Percentiles rank a stretch among this genome's conserved stretches.
Evolutionary conservation across 805 yeast species (phyloP).

Genomic region (Saccharomycopsis babjevae): DNA sequence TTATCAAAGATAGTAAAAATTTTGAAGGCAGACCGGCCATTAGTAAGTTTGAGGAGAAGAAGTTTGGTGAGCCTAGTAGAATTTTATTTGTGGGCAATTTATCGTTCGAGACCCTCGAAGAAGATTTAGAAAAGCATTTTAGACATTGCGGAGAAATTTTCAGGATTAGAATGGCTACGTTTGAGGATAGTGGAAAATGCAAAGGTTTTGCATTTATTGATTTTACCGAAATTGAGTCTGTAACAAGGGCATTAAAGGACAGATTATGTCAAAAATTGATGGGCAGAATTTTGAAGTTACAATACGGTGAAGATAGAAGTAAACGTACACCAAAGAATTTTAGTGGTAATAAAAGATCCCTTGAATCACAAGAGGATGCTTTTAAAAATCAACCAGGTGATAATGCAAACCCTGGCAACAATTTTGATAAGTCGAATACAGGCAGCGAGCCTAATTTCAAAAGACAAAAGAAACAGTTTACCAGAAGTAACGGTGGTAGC

Average conservation of each 20-base stretch:
- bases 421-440: constrained; percentile 9
- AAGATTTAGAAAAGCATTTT: constrained; percentile 67
- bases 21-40: constrained; percentile 74
- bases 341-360: not conserved
- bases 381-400: constrained; percentile 11
- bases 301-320: constrained; percentile 91
- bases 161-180: constrained; percentile 92
- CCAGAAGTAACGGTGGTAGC: constrained; percentile 8
- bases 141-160: constrained; percentile 84
- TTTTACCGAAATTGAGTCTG: constrained; percentile 69
- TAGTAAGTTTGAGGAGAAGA: constrained; percentile 11
- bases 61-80: constrained; percentile 48
- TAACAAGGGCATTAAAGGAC: constrained; percentile 73
- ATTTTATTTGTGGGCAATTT: constrained; percentile 88
- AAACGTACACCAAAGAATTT: constrained; percentile 46
- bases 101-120: constrained; percentile 84
- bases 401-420: constrained; percentile 17
- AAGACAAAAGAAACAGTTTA: constrained; percentile 17
- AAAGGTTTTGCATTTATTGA: constrained; percentile 94
- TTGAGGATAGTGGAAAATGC: constrained; percentile 91
- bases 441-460: constrained; percentile 11
- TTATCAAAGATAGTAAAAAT: constrained; percentile 72
- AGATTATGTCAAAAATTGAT: constrained; percentile 54
- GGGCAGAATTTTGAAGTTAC: constrained; percentile 72
- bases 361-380: constrained; percentile 2